Base-by-base conservation (phyloP, 129 eudicot genomes). In the Tagetes erecta region DNA sequence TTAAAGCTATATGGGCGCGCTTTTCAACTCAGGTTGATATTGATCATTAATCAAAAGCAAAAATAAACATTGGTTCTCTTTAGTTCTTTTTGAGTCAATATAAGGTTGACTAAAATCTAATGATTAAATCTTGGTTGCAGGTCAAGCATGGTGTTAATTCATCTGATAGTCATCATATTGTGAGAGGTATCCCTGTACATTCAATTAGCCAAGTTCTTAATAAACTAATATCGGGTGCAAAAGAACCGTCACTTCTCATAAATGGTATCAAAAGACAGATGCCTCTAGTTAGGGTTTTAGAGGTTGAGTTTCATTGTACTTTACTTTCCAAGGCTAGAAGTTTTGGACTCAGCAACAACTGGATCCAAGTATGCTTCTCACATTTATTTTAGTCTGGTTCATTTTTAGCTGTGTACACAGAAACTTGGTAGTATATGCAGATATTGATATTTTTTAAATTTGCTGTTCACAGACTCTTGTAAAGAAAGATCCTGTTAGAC, bases 271-370 rank as follows among this genome's bases (percentile, higher is more conserved):
- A 47, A 80, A 83, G 92, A 75, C 87, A 91, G 14, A 86, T 93
- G 96, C 98, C 98, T 39, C 89, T 83, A 72, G 72, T 93, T 52
- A 86, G 97, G 79, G 81, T 86, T 56, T 83, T 93, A 69, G 98
- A 93, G 78, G 97, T 88, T 66, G 98, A 93, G 77, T 86, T 93
- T 69, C 84, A 86, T 83, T 88, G 96, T 77, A 88, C 91, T 64
- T 77, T 90, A 81, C 97, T 93, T 42, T 93, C 98, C 50, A 93
- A 93, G 76, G 97, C 98, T 75, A 88, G 98, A 76, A 93, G 95
- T 84, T 93, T 86, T 74, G 96, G 98, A 57, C 90, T 90, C 65
- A 87, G 90, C 68, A 83, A 90, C 81, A 74, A 77, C 0, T 93
- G 98, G 98, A 86, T 93, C 71, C 85, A 86, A 86, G 98, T 92